Evolutionary conservation across 2,329 filamentous ascomycete genomes (phyloP), one percentile per base, ranked within the genome.

Genomic region (Ramichloridium luteum): DNA sequence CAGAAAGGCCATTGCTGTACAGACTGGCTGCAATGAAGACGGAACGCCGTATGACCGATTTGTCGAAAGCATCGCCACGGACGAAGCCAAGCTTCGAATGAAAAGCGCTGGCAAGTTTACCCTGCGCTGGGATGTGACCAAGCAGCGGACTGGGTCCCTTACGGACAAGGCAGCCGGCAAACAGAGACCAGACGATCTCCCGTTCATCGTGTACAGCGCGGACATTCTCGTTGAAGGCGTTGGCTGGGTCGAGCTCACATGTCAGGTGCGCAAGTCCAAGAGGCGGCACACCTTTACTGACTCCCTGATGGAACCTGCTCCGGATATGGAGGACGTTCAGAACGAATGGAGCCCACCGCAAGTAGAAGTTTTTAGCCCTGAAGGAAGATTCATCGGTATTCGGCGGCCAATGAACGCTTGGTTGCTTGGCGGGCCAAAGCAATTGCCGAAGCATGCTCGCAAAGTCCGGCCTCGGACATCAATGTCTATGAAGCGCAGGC

Each of bases 141-240:
- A 72, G 49, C 65, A 69, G 40, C 76, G 86, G 27, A 72, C 84
- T 1, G 85, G 84, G 0, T 78, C 80, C 1, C 57, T 86, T 25
- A 82, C 79, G 3, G 71, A 66, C 36, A 39, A 27, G 13, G 64
- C 70, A 30, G 80, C 72, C 2, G 68, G 68, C 27, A 74, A 68
- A 23, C 62, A 77, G 27, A 74, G 71, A 34, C 68, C 79, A 1
- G 74, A 82, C 2, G 61, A 66, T 11, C 62, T 96, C 4, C 83
- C 85, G 0, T 98, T 86, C 56, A 70, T 72, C 10, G 74, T 96
- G 2, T 67, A 90, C 38, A 74, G 79, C 6, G 70, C 78, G 1
- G 92, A 98, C 51, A 74, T 98, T 14, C 62, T 98, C 10, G 75
- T 98, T 30, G 88, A 96, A 54, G 85, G 90, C 2, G 78, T 85